Conservation (phyloP, 495 filamentous ascomycete genomes). For the Aspergillus carlsbadensis region DNA sequence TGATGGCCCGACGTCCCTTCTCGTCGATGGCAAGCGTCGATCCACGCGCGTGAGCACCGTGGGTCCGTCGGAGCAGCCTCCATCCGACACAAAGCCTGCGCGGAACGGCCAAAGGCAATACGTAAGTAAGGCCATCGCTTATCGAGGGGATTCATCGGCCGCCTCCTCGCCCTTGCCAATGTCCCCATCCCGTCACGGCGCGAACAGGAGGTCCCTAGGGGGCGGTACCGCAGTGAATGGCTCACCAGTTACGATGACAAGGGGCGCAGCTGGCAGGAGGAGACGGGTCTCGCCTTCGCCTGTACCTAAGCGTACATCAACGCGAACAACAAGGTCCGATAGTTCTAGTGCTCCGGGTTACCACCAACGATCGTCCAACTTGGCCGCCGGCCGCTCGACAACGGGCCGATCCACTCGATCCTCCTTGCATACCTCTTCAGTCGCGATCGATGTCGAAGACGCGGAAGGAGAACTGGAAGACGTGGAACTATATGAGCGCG, state of each 20-base stretch:
- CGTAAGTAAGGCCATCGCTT: constrained; percentile 24
- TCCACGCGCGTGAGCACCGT: constrained; percentile 75
- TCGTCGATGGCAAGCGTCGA: constrained; percentile 78
- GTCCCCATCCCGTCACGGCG: constrained; percentile 31
- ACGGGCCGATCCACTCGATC: constrained; percentile 26
- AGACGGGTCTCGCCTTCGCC: constrained; percentile 33
- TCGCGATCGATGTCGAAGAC: constrained; percentile 5
- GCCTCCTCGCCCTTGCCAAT: constrained; percentile 37
- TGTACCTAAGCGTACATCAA: constrained; percentile 26
- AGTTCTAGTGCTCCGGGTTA: constrained; percentile 24
- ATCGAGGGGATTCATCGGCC: constrained; percentile 24
- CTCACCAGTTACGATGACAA: constrained; percentile 30
- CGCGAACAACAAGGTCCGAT: constrained; percentile 35
- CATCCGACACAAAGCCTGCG: constrained; percentile 60
- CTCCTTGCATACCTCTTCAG: constrained; percentile 23
- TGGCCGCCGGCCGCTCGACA: constrained; percentile 21
- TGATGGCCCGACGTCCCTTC: constrained; percentile 83
- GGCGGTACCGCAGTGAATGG: constrained; percentile 34
- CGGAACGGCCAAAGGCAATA: constrained; percentile 41
- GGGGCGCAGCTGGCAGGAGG: constrained; percentile 23
- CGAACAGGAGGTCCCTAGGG: constrained; percentile 33
- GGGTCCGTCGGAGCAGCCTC: constrained; percentile 67
- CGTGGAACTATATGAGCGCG: constrained; percentile 19
- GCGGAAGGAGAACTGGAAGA: constrained; percentile 6
- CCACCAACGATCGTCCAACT: constrained; percentile 19